Conservation (phyloP, 1,139 yeast genomes). For the Magnusiomyces fungicola region DNA sequence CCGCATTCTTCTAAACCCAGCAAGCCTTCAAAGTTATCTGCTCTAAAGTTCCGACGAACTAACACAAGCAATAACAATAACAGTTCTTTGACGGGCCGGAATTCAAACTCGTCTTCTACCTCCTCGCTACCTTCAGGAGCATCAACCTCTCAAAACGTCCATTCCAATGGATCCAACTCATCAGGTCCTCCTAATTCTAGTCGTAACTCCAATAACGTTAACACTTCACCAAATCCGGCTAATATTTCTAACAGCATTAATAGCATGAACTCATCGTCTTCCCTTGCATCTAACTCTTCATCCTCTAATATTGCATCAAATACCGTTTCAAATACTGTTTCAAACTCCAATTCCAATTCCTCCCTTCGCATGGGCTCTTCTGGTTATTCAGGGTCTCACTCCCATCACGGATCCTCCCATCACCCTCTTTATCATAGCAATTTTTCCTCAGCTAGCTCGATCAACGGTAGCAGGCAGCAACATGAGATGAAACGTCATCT, state of each 20-base stretch:
- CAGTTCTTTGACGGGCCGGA: background rate
- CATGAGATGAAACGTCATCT: conserved; percentile 15
- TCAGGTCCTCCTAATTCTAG: background rate
- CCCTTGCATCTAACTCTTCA: conserved; percentile 1
- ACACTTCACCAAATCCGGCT: too few species aligned
- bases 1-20: conserved; percentile 4
- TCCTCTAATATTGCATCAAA: background rate
- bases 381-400: conserved; percentile 1
- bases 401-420: conserved; percentile 6
- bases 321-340: background rate
- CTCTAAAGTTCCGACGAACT: background rate
- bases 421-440: background rate
- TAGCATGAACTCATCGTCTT: conserved; percentile 1
- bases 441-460: conserved; percentile 8
- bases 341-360: conserved; percentile 5
- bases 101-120: background rate
- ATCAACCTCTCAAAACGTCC: background rate
- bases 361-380: conserved; percentile 10
- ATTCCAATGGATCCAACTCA: background rate
- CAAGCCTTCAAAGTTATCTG: conserved; percentile 2
- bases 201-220: too few species aligned
- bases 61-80: background rate
- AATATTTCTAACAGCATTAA: background rate
- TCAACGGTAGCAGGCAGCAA: conserved; percentile 16
- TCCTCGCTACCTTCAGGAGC: background rate